These are phyloP conservation scores for Thamnidium elegans DNA, from an alignment of 192 early-diverging fungal genomes.

Conservation along the genomic window DNA sequence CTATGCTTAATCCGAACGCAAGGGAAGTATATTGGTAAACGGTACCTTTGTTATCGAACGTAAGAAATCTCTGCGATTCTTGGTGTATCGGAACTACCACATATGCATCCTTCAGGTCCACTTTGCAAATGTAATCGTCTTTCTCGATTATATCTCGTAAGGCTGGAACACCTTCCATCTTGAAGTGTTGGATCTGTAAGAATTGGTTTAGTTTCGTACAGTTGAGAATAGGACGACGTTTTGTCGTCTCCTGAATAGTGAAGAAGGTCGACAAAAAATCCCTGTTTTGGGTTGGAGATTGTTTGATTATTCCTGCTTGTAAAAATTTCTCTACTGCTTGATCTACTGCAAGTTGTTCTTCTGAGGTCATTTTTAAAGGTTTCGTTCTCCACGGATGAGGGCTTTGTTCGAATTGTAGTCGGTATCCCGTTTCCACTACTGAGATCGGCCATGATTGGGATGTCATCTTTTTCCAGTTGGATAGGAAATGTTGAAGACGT, in stretches of 20 bases:
- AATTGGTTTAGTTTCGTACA: neutral
- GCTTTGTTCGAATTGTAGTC: neutral
- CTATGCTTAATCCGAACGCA: conserved; percentile 6
- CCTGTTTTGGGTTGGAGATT: neutral
- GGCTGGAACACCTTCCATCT: conserved; percentile 14
- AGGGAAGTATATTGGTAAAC: conserved; percentile 5
- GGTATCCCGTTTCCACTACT: neutral
- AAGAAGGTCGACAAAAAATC: neutral
- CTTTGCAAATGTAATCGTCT: conserved; percentile 1
- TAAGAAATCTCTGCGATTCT: neutral
- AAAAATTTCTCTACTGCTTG: neutral
- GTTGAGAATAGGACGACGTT: neutral
- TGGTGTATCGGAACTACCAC: conserved; percentile 2
- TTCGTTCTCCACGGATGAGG: neutral
- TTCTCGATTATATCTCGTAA: conserved; percentile 1
- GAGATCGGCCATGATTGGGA: neutral
- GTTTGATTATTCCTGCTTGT: neutral
- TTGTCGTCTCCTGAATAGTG: neutral
- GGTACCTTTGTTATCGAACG: neutral
- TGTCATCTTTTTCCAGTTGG: neutral
- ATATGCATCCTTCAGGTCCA: conserved; percentile 15
- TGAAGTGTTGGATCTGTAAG: conserved; percentile 11
- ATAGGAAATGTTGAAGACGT: neutral
- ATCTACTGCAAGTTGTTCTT: neutral
- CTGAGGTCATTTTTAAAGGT: neutral